Percentiles rank a stretch among this genome's conserved stretches.
These are phyloP conservation scores for Primulina eburnea DNA, from an alignment of 257 asterid species.

Conservation along the genomic window DNA sequence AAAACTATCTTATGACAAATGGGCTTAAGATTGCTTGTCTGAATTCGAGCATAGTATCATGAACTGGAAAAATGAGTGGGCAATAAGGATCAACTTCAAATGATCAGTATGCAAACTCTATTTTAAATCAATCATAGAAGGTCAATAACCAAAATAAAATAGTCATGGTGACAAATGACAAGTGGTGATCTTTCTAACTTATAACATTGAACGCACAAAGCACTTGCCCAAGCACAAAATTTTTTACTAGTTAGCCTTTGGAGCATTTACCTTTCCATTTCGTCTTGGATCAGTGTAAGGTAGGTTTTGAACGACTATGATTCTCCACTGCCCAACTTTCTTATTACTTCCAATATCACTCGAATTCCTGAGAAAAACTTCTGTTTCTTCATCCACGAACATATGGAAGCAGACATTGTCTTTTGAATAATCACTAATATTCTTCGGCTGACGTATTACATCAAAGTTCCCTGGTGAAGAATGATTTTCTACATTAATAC, in stretches of 20 bases:
- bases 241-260: not conserved
- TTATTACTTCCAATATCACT: constrained; percentile 36
- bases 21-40: not conserved
- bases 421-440: constrained; percentile 42
- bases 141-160: not conserved
- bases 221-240: not conserved
- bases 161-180: not conserved
- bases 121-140: too few relatives aligned
- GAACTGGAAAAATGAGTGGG: not conserved
- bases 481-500: constrained; percentile 15
- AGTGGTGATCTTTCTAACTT: not conserved
- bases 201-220: not conserved
- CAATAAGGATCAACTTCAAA: not conserved
- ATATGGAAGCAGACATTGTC: constrained; percentile 42
- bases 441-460: constrained; percentile 44
- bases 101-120: not conserved
- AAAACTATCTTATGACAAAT: not conserved
- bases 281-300: constrained; percentile 49
- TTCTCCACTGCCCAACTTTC: constrained; percentile 47
- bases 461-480: constrained; percentile 43
- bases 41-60: not conserved
- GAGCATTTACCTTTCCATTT: constrained; percentile 43
- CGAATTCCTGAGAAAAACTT: constrained; percentile 35
- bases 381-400: constrained; percentile 49
- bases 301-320: constrained; percentile 38